Evolutionary conservation across 352 stramenopile species (phyloP).

Genomic region (Peronospora belbahrii): DNA sequence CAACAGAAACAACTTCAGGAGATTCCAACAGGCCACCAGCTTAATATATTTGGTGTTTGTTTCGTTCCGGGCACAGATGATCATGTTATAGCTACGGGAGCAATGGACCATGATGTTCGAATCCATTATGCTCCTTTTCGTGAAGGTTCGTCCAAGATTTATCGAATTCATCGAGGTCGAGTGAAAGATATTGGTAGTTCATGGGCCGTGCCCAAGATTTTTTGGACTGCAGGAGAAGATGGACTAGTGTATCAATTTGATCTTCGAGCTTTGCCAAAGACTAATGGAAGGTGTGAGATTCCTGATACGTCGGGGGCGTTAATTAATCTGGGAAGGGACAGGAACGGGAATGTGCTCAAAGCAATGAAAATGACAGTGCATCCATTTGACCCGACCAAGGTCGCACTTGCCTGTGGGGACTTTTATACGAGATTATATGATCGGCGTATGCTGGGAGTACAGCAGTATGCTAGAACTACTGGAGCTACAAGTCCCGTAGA

Average conservation of each 20-base stretch:
- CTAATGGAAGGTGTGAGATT: constrained; percentile 24
- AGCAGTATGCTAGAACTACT: constrained; percentile 20
- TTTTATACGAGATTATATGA: constrained; percentile 77
- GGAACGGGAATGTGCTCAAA: constrained; percentile 35
- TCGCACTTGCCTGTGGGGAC: constrained; percentile 67
- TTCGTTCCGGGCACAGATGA: constrained; percentile 79
- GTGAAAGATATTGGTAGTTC: constrained; percentile 80
- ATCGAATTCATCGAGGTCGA: constrained; percentile 58
- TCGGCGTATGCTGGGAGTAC: constrained; percentile 61
- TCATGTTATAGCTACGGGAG: constrained; percentile 67
- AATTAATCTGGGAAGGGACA: constrained; percentile 55
- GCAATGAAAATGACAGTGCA: constrained; percentile 72
- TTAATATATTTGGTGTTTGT: constrained; percentile 86
- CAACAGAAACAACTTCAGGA: constrained; percentile 36
- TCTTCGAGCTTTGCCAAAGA: constrained; percentile 43
- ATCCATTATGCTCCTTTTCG: constrained; percentile 82
- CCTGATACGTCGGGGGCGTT: constrained; percentile 42
- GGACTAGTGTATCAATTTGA: constrained; percentile 82
- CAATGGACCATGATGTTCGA: constrained; percentile 81
- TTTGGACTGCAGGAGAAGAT: constrained; percentile 85
- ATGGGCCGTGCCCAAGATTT: constrained; percentile 57
- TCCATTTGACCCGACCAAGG: constrained; percentile 62
- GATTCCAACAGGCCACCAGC: constrained; percentile 66
- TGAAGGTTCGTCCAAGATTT: constrained; percentile 49
- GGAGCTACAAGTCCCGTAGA: constrained; percentile 45